Evolutionary conservation across 1,139 yeast genomes (phyloP).

Genomic region (Blastobotrys capitulatus): DNA sequence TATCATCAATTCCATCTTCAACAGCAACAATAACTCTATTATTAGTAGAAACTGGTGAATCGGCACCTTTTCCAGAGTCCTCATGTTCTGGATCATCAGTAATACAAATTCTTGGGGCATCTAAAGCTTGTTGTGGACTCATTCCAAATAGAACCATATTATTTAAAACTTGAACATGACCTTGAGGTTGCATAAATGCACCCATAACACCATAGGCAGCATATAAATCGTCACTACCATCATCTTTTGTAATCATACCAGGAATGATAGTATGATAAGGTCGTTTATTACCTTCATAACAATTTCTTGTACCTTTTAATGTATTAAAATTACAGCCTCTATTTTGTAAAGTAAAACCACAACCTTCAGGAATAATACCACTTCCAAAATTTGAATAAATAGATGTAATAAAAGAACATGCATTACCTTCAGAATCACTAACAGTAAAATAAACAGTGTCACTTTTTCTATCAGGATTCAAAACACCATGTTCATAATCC

Average conservation of each 20-base stretch:
- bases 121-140: conserved; percentile 70
- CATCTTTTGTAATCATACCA: conserved; percentile 55
- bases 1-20: conserved; percentile 56
- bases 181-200: conserved; percentile 83
- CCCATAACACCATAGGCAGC: conserved; percentile 86
- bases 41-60: conserved; percentile 57
- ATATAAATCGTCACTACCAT: conserved; percentile 41
- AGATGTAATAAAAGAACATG: conserved; percentile 77
- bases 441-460: conserved; percentile 76
- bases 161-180: conserved; percentile 72
- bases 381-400: conserved; percentile 69
- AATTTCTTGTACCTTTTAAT: conserved; percentile 51
- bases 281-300: conserved; percentile 63
- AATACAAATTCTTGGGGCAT: conserved; percentile 68
- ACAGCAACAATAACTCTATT: conserved; percentile 52
- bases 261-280: conserved; percentile 86
- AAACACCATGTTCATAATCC: conserved; percentile 48
- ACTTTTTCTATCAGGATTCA: conserved; percentile 58
- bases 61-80: conserved; percentile 57
- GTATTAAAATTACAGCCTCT: conserved; percentile 74
- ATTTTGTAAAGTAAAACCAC: conserved; percentile 70
- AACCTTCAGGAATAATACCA: conserved; percentile 59
- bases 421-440: conserved; percentile 68
- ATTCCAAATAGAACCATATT: conserved; percentile 59
- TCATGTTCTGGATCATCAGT: conserved; percentile 43